These are phyloP conservation scores for Neurospora tetraspora DNA, from an alignment of 495 filamentous ascomycete species.

Conservation along the genomic window DNA sequence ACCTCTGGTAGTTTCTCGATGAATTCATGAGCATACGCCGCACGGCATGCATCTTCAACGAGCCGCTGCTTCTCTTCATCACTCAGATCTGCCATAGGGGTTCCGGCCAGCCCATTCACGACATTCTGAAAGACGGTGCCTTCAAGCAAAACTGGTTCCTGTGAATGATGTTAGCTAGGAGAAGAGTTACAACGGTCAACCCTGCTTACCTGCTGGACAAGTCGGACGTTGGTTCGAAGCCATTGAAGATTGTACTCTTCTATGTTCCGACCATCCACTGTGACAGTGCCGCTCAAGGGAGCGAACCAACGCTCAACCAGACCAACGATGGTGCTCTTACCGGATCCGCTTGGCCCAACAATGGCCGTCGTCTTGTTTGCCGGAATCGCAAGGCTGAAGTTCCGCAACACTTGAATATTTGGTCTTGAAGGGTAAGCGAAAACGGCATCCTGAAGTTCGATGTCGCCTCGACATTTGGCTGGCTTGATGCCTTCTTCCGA, in stretches of 20 bases:
- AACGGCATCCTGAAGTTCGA: conserved; percentile 43
- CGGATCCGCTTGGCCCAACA: conserved; percentile 68
- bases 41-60: conserved; percentile 45
- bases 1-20: conserved; percentile 43
- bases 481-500: conserved; percentile 29
- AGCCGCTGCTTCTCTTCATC: conserved; percentile 40
- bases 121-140: conserved; percentile 59
- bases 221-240: conserved; percentile 53
- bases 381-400: conserved; percentile 45
- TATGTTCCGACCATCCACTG: conserved; percentile 44
- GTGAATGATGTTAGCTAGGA: not conserved
- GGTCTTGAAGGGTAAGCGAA: conserved; percentile 59
- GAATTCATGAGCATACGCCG: conserved; percentile 47
- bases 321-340: conserved; percentile 81
- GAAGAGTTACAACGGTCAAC: not conserved
- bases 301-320: conserved; percentile 85
- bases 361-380: conserved; percentile 76
- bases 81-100: conserved; percentile 35
- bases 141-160: conserved; percentile 63
- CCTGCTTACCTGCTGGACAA: conserved; percentile 46
- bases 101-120: conserved; percentile 47
- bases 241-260: conserved; percentile 47
- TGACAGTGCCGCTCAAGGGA: conserved; percentile 42
- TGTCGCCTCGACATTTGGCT: conserved; percentile 29
- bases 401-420: conserved; percentile 44